phyloP scores from a whole-genome alignment of 495 filamentous ascomycete genomes.

The Neurospora sp. region DNA sequence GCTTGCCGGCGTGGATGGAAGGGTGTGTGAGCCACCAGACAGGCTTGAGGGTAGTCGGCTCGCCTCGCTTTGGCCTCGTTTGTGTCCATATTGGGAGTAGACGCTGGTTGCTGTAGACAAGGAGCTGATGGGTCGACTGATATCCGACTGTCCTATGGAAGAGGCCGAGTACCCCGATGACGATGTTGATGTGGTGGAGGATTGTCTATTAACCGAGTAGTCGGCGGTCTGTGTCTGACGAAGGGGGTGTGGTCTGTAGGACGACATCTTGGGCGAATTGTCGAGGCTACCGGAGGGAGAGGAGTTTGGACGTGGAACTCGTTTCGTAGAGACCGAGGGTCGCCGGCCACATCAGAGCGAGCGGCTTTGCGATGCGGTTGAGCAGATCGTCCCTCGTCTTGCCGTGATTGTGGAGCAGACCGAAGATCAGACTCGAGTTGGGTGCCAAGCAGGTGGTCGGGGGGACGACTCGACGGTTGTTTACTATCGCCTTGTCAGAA shows the following conservation, averaged over 20 bases:
- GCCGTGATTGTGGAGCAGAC: neutral
- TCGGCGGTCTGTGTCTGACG: constrained; percentile 57
- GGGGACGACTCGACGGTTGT: neutral
- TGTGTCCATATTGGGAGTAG: constrained; percentile 49
- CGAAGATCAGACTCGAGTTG: neutral
- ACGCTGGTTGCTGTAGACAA: constrained; percentile 62
- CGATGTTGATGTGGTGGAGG: constrained; percentile 66
- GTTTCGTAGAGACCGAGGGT: constrained; percentile 1
- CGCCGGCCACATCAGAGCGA: constrained; percentile 13
- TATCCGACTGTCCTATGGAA: constrained; percentile 51
- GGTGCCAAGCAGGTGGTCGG: neutral
- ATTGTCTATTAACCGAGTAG: constrained; percentile 55
- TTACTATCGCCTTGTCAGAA: neutral
- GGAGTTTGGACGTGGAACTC: neutral
- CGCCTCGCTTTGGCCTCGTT: constrained; percentile 68
- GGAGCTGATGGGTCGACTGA: constrained; percentile 61
- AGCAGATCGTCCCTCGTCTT: neutral
- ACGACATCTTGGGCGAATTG: constrained; percentile 17
- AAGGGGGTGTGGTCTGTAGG: constrained; percentile 44
- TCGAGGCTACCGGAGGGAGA: constrained; percentile 13
- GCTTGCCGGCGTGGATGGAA: constrained; percentile 35
- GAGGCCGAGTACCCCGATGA: constrained; percentile 68
- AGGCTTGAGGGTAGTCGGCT: constrained; percentile 34
- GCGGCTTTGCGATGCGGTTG: constrained; percentile 1
- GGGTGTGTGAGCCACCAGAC: constrained; percentile 23